Percentiles rank a stretch among this genome's conserved stretches.
phyloP scores from a whole-genome alignment of 345 rosid genomes.

The Boechera divaricarpa region DNA sequence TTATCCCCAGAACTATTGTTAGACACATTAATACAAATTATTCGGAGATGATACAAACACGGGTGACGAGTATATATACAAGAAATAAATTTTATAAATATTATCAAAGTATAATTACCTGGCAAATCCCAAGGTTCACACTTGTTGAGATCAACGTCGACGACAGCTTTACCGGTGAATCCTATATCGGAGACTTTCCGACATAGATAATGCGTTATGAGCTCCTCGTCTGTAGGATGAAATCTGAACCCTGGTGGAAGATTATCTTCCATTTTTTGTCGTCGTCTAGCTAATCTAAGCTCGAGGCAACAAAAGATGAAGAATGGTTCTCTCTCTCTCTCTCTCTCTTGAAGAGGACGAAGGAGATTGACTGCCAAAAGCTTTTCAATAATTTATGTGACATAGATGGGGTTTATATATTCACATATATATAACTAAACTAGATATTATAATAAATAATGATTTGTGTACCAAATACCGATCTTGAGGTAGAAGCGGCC shows the following conservation, averaged over 20 bases:
- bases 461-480: conserved; percentile 41
- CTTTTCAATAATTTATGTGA: conserved; percentile 43
- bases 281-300: background rate
- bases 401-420: conserved; percentile 44
- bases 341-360: conserved; percentile 27
- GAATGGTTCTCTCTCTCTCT: conserved; percentile 17
- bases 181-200: conserved; percentile 65
- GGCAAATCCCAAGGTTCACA: conserved; percentile 99
- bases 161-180: conserved; percentile 82
- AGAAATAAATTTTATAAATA: background rate
- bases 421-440: conserved; percentile 37
- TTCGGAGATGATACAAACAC: background rate
- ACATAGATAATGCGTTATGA: conserved; percentile 77
- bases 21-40: background rate
- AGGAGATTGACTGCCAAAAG: conserved; percentile 37
- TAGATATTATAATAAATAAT: conserved; percentile 26
- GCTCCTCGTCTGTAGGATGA: conserved; percentile 98
- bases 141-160: conserved; percentile 96
- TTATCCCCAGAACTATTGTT: background rate
- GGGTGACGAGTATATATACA: background rate
- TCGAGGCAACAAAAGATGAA: conserved; percentile 3
- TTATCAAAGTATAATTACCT: conserved; percentile 50
- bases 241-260: conserved; percentile 99
- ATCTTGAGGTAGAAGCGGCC: conserved; percentile 64
- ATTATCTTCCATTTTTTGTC: conserved; percentile 64